Conservation (phyloP, 2,329 filamentous ascomycete species). For the Ramichloridium luteum region DNA sequence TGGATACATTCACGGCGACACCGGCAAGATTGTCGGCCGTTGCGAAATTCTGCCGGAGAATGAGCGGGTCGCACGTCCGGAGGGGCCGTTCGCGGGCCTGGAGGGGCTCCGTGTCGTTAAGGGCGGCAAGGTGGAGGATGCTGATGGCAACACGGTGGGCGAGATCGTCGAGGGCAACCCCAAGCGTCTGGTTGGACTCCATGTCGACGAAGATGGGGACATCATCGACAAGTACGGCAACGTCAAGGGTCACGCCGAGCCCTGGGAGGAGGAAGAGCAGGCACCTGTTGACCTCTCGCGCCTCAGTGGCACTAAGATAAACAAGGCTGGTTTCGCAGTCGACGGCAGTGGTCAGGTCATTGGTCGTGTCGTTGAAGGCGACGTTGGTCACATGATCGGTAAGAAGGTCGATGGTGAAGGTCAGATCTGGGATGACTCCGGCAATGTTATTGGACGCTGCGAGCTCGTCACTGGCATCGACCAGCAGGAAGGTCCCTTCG, state of each 20-base stretch:
- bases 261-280: constrained; percentile 39
- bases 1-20: constrained; percentile 45
- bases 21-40: constrained; percentile 44
- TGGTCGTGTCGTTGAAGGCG: constrained; percentile 46
- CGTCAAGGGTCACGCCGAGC: constrained; percentile 48
- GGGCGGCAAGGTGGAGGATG: constrained; percentile 62
- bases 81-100: constrained; percentile 60
- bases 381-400: constrained; percentile 43
- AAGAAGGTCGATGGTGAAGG: constrained; percentile 51
- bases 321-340: constrained; percentile 52
- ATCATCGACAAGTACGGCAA: constrained; percentile 63
- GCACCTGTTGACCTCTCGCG: constrained; percentile 43
- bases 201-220: constrained; percentile 72
- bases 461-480: constrained; percentile 42
- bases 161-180: constrained; percentile 57
- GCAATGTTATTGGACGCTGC: constrained; percentile 47
- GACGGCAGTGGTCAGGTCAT: constrained; percentile 47
- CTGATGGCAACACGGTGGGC: constrained; percentile 67
- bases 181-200: constrained; percentile 59
- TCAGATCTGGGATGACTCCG: constrained; percentile 52
- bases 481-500: constrained; percentile 45
- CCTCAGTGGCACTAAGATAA: constrained; percentile 50
- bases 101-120: constrained; percentile 53
- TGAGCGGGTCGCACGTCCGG: constrained; percentile 43
- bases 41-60: constrained; percentile 47